A percentile compares a stretch with the other conserved stretches of the same genome.
Evolutionary conservation across 2,329 filamentous ascomycete species (phyloP).

Genomic region (Calonectria honghensis): DNA sequence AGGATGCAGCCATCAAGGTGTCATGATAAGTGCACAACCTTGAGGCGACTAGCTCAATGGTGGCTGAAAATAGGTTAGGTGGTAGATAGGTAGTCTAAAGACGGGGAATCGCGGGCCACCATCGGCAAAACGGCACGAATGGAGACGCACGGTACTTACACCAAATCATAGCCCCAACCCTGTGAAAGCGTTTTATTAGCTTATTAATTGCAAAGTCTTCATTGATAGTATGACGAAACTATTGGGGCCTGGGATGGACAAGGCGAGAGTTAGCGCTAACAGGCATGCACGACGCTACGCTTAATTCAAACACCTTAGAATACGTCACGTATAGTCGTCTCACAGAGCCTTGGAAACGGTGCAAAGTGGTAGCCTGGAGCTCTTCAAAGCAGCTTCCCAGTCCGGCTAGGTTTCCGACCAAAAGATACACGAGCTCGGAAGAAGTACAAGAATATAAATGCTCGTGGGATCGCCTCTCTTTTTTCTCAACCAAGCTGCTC

Average conservation of each 20-base stretch:
- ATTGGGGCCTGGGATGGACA: not conserved
- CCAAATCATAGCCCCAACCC: not conserved
- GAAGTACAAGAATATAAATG: not conserved
- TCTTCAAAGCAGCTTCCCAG: not conserved
- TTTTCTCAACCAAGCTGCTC: not conserved
- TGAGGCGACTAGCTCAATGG: not conserved
- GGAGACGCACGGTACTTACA: not conserved
- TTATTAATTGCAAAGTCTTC: not conserved
- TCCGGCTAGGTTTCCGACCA: not conserved
- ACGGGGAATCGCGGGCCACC: not conserved
- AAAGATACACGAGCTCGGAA: not conserved
- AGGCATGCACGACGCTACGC: not conserved
- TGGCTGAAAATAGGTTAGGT: not conserved
- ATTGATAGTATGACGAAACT: not conserved
- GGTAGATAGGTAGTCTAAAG: not conserved
- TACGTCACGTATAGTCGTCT: not conserved
- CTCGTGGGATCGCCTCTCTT: too few species aligned
- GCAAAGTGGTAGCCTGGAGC: not conserved
- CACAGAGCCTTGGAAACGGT: too few species aligned
- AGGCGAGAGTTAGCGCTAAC: not conserved
- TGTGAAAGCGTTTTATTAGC: not conserved
- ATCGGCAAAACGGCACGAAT: not conserved
- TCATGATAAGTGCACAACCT: not conserved
- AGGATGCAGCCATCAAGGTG: not conserved
- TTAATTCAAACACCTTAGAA: not conserved